Evolutionary conservation across 257 asterid genomes (phyloP).

Genomic region (Rhazya stricta): DNA sequence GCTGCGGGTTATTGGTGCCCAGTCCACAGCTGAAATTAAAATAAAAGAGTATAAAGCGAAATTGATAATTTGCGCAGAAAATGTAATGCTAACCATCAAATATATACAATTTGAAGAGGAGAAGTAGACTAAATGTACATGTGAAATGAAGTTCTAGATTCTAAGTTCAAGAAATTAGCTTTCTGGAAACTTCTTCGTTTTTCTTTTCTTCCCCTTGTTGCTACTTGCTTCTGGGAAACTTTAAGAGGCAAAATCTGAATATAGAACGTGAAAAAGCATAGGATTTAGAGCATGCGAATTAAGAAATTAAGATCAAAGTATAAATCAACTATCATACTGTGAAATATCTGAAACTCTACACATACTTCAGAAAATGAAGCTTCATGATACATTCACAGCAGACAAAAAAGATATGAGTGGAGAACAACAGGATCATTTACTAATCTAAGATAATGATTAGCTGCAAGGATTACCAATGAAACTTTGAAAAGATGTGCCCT

Average conservation of each 20-base stretch:
- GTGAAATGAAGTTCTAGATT: neutral
- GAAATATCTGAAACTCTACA: neutral
- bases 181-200: neutral
- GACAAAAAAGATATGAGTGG: neutral
- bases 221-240: neutral
- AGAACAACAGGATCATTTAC: neutral
- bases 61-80: neutral
- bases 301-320: neutral
- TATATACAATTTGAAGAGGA: neutral
- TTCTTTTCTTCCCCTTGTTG: neutral
- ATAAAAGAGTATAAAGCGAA: neutral
- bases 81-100: neutral
- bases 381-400: neutral
- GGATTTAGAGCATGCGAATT: neutral
- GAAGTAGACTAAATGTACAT: neutral
- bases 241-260: neutral
- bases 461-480: neutral
- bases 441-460: neutral
- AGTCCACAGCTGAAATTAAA: neutral
- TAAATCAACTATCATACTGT: neutral
- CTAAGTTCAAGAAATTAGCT: neutral
- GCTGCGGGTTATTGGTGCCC: neutral
- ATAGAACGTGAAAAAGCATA: neutral
- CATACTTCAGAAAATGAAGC: neutral
- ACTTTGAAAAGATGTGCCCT: neutral